Evolutionary conservation across 768 basidiomycete genomes (phyloP).

Genomic region (Coprinopsis marcescibilis): DNA sequence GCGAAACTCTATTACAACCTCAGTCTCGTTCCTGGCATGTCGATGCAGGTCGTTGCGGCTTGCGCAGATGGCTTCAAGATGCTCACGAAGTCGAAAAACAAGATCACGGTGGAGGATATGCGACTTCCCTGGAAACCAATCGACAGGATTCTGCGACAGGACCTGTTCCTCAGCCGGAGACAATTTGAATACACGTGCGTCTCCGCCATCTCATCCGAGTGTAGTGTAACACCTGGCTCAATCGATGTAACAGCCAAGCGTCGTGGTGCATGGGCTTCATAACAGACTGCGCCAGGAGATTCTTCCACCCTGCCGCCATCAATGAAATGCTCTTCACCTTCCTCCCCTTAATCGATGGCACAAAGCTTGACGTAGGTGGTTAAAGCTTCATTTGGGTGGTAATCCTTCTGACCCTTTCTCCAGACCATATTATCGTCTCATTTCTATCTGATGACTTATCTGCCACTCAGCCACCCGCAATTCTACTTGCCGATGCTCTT

Average conservation of each 20-base stretch:
- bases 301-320: slow-evolving; percentile 85
- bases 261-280: slow-evolving; percentile 74
- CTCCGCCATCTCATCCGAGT: neutral
- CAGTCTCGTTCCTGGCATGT: slow-evolving; percentile 71
- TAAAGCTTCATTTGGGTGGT: neutral
- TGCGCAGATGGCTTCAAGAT: slow-evolving; percentile 58
- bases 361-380: slow-evolving; percentile 66
- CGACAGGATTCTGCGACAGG: slow-evolving; percentile 61
- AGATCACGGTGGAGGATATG: slow-evolving; percentile 72
- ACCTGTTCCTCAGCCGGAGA: slow-evolving; percentile 70
- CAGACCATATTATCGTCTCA: slow-evolving; percentile 76
- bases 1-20: slow-evolving; percentile 78
- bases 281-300: slow-evolving; percentile 62
- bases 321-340: slow-evolving; percentile 88
- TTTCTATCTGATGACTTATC: slow-evolving; percentile 80
- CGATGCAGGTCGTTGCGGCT: slow-evolving; percentile 59
- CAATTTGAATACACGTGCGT: slow-evolving; percentile 76
- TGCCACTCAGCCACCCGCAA: slow-evolving; percentile 82
- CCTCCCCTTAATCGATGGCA: slow-evolving; percentile 72
- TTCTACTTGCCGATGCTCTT: slow-evolving; percentile 80
- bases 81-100: slow-evolving; percentile 64
- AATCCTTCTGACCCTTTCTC: slow-evolving; percentile 12
- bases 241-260: slow-evolving; percentile 45
- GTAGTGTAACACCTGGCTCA: slow-evolving; percentile 3
- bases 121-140: slow-evolving; percentile 80